These are phyloP conservation scores for Galerina marginata DNA, from an alignment of 768 basidiomycete species.

Conservation along the genomic window DNA sequence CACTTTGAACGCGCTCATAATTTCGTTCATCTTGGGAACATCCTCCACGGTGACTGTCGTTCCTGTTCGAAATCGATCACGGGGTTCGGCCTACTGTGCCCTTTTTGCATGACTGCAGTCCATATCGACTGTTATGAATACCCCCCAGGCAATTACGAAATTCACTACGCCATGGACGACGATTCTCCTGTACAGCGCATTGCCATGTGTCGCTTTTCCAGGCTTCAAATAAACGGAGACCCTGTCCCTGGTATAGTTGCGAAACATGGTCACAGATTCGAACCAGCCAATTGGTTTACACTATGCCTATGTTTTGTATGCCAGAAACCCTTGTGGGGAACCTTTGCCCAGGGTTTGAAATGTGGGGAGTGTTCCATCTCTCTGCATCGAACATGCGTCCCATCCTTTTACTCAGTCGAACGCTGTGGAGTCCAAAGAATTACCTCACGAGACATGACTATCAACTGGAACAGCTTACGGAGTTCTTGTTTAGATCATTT, in stretches of 20 bases:
- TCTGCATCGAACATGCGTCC: conserved; percentile 59
- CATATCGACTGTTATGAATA: conserved; percentile 85
- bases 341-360: conserved; percentile 61
- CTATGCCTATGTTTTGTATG: conserved; percentile 75
- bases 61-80: conserved; percentile 57
- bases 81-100: conserved; percentile 77
- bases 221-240: conserved; percentile 41
- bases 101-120: conserved; percentile 69
- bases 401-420: conserved; percentile 25
- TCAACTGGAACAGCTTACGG: conserved; percentile 58
- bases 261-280: conserved; percentile 56
- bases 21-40: conserved; percentile 33
- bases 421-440: conserved; percentile 45
- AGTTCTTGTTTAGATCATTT: conserved; percentile 63
- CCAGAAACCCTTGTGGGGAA: conserved; percentile 76
- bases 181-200: conserved; percentile 58
- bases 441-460: conserved; percentile 53
- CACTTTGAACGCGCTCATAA: conserved; percentile 40
- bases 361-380: conserved; percentile 69
- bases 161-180: conserved; percentile 53
- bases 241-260: conserved; percentile 22
- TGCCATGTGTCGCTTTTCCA: conserved; percentile 68
- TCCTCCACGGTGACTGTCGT: conserved; percentile 54
- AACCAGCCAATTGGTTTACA: conserved; percentile 70
- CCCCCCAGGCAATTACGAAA: conserved; percentile 62